phyloP scores from a whole-genome alignment of 2,329 filamentous ascomycete species.

The Monilinia aucupariae region DNA sequence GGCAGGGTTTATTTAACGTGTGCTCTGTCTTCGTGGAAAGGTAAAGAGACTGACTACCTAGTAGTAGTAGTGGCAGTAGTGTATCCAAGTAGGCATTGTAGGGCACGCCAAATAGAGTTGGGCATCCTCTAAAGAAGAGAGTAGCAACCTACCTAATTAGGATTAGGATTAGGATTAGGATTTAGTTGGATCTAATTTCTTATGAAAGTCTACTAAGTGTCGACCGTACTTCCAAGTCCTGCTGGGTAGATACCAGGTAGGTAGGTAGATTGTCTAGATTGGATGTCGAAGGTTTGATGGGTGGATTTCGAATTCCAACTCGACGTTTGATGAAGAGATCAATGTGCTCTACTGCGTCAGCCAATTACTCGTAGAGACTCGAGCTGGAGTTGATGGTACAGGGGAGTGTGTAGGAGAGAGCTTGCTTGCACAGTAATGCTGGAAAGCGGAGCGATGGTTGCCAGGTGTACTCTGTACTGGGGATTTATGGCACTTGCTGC shows the following conservation, averaged over 20 bases:
- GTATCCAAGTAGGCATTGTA: neutral
- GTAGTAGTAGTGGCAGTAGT: no score
- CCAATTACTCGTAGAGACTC: neutral
- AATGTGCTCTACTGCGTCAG: neutral
- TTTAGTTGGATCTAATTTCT: neutral
- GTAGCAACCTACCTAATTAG: neutral
- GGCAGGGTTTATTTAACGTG: neutral
- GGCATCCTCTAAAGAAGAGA: neutral
- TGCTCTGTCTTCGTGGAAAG: neutral
- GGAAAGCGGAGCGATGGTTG: neutral
- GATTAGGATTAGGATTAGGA: neutral
- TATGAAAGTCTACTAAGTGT: neutral
- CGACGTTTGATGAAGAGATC: neutral
- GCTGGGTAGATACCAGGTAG: neutral
- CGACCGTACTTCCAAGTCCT: neutral
- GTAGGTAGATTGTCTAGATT: neutral
- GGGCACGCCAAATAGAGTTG: neutral
- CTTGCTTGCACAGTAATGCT: neutral
- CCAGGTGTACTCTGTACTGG: neutral
- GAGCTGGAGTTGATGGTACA: neutral
- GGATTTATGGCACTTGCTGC: neutral
- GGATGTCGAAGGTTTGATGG: neutral
- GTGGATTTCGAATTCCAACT: no score
- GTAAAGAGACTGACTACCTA: neutral
- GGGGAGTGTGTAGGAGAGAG: constrained; percentile 6